These are phyloP conservation scores for Chaetomiaceae sp. DNA, from an alignment of 2,329 filamentous ascomycete species.

Conservation along the genomic window DNA sequence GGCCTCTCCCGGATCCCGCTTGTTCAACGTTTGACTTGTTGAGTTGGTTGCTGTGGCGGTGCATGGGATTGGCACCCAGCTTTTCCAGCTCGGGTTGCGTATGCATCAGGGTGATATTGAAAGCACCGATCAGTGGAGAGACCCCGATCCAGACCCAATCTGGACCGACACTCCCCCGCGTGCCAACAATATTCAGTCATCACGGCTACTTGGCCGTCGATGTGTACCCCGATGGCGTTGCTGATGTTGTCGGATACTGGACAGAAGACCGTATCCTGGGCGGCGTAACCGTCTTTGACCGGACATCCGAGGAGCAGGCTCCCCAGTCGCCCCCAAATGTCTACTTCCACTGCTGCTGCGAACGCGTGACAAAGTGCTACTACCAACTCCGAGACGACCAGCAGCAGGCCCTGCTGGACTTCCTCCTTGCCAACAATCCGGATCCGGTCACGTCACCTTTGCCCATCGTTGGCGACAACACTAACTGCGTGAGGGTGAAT, in stretches of 20 bases:
- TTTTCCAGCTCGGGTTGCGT: background rate
- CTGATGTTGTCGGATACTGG: conserved; percentile 16
- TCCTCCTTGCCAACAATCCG: conserved; percentile 2
- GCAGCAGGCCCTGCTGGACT: conserved; percentile 3
- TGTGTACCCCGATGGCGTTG: conserved; percentile 6
- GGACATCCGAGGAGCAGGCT: background rate
- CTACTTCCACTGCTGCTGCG: conserved; percentile 4
- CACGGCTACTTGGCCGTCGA: conserved; percentile 9
- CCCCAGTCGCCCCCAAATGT: conserved; percentile 5
- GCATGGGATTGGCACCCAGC: background rate
- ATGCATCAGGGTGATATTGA: conserved; percentile 2
- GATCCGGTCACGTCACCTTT: background rate
- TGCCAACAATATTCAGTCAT: background rate
- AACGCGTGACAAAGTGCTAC: background rate
- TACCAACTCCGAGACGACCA: conserved; percentile 10
- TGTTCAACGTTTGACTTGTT: conserved; percentile 4
- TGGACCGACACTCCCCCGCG: background rate
- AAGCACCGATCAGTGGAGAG: conserved; percentile 1
- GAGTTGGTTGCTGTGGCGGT: conserved; percentile 5
- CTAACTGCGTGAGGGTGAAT: background rate
- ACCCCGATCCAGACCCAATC: background rate
- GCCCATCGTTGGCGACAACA: background rate
- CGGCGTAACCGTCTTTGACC: conserved; percentile 12
- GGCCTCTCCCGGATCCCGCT: background rate
- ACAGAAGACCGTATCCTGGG: conserved; percentile 11